Conservation (phyloP, 177 flowering plant genomes). For the Telopea speciosissima region DNA sequence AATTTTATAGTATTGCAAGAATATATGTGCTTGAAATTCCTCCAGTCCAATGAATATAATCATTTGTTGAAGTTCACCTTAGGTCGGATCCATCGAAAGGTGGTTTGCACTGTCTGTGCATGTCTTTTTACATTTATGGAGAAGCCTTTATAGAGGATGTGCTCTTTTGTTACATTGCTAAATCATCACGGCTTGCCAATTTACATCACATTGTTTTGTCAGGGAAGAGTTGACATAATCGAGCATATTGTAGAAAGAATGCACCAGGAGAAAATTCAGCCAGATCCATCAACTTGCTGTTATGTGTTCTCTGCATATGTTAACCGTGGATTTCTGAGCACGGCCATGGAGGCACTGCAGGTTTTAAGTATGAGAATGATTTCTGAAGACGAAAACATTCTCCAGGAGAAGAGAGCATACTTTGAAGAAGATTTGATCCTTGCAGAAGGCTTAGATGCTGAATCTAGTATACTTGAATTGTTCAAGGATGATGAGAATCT, state of each 20-base stretch:
- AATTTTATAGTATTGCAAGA: too few relatives aligned
- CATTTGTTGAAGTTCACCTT: background rate
- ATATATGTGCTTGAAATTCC: background rate
- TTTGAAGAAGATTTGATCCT: constrained; percentile 42
- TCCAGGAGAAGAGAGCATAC: constrained; percentile 27
- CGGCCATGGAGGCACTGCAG: constrained; percentile 82
- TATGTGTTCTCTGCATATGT: constrained; percentile 63
- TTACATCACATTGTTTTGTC: constrained; percentile 13
- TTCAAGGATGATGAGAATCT: constrained; percentile 37
- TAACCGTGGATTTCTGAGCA: constrained; percentile 30
- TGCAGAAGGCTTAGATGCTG: constrained; percentile 53
- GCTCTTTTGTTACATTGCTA: background rate
- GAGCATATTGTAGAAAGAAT: constrained; percentile 63
- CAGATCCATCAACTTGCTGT: constrained; percentile 72
- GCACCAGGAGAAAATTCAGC: constrained; percentile 58
- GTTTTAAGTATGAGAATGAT: constrained; percentile 82
- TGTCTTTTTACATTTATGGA: background rate
- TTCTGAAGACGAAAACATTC: constrained; percentile 34
- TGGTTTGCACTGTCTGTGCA: background rate
- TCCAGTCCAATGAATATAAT: background rate
- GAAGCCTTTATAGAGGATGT: background rate
- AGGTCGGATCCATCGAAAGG: background rate
- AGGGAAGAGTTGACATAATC: constrained; percentile 70
- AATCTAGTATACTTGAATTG: constrained; percentile 34
- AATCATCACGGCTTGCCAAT: background rate